phyloP scores from a whole-genome alignment of 2,329 filamentous ascomycete species.

The Cladosporium halotolerans region DNA sequence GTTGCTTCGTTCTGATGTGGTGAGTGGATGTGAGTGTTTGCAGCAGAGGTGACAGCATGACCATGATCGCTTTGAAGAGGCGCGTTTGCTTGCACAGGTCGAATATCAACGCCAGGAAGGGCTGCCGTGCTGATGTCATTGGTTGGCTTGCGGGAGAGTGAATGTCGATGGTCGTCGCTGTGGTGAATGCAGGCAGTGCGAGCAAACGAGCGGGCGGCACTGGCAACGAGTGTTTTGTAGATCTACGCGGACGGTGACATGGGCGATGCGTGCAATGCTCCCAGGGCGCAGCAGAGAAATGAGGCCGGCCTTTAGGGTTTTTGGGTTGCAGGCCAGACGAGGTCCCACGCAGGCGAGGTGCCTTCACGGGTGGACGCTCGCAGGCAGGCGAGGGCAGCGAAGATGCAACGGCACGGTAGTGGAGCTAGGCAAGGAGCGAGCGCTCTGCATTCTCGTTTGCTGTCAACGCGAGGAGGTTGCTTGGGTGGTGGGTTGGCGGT shows the following conservation, averaged over 20 bases:
- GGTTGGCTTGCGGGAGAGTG: neutral
- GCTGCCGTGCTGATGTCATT: conserved; percentile 9
- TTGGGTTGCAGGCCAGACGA: conserved; percentile 4
- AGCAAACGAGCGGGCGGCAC: neutral
- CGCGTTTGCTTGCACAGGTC: conserved; percentile 19
- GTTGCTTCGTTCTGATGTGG: conserved; percentile 23
- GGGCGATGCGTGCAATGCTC: too few species aligned
- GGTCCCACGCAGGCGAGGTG: conserved; percentile 1
- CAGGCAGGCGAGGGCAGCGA: conserved; percentile 1
- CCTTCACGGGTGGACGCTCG: conserved; percentile 5
- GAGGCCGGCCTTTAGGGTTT: conserved; percentile 10
- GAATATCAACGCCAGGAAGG: conserved; percentile 9
- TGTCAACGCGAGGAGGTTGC: neutral
- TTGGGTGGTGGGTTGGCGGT: neutral
- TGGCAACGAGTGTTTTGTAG: neutral
- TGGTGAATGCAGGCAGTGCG: neutral
- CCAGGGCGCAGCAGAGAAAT: neutral
- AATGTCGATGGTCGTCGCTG: conserved; percentile 5
- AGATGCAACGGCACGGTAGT: conserved; percentile 8
- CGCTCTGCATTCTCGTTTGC: conserved; percentile 5
- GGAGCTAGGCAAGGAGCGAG: conserved; percentile 1
- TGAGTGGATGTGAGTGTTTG: conserved; percentile 33
- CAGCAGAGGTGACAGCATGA: conserved; percentile 22
- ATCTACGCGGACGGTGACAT: neutral
- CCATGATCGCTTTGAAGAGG: conserved; percentile 21